Conservation (phyloP, 805 yeast species). For the Starmera quercuum region DNA sequence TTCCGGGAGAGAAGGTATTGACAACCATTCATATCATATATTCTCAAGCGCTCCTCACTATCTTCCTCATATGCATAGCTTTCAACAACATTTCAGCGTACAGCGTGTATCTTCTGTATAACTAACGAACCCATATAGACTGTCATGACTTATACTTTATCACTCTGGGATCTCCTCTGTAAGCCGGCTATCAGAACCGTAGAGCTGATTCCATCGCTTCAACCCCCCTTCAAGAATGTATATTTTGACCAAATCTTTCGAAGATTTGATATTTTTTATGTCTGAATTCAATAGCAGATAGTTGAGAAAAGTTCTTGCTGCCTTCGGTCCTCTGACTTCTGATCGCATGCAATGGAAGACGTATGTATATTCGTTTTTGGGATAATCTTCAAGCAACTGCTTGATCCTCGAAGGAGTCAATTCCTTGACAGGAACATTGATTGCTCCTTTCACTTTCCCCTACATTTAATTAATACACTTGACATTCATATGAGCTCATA, state of each 20-base stretch:
- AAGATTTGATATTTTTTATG: no score
- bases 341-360: conserved; percentile 20
- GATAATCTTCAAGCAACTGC: no score
- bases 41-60: no score
- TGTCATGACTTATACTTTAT: no score
- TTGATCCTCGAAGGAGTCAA: no score
- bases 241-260: conserved; percentile 4
- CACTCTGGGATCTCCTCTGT: conserved; percentile 4
- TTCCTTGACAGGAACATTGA: conserved; percentile 8
- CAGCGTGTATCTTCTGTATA: no score
- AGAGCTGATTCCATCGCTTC: conserved; percentile 14
- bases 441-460: conserved; percentile 1
- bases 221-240: conserved; percentile 16
- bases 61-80: no score
- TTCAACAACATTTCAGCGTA: no score
- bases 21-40: no score
- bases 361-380: conserved; percentile 2
- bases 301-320: conserved; percentile 7
- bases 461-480: neutral
- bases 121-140: no score
- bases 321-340: conserved; percentile 13
- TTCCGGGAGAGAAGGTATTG: no score
- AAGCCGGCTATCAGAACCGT: conserved; percentile 7
- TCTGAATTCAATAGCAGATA: conserved; percentile 2
- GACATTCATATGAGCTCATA: neutral